Evolutionary conservation across 495 filamentous ascomycete genomes (phyloP).

Genomic region (Cercophora scortea): DNA sequence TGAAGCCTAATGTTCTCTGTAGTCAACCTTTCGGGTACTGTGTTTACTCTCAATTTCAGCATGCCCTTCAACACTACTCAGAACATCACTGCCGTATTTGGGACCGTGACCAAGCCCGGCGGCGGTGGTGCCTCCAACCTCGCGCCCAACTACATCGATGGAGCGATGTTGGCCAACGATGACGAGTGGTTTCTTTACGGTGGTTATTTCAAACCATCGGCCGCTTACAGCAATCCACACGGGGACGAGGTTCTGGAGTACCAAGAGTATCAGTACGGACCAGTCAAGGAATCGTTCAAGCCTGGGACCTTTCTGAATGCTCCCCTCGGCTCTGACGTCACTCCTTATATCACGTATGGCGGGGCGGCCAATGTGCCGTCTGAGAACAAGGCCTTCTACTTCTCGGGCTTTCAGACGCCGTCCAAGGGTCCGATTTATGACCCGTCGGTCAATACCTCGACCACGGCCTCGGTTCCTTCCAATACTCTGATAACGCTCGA

Average conservation of each 20-base stretch:
- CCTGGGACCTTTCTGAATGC: conserved; percentile 27
- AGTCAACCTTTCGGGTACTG: conserved; percentile 39
- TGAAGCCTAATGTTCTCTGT: neutral
- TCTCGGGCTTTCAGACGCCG: conserved; percentile 50
- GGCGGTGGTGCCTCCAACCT: conserved; percentile 44
- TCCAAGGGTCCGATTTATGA: conserved; percentile 40
- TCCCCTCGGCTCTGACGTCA: conserved; percentile 37
- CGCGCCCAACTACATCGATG: conserved; percentile 53
- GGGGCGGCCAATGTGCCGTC: conserved; percentile 58
- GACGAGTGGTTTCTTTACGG: conserved; percentile 50
- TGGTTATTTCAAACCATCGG: conserved; percentile 24
- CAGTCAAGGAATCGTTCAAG: conserved; percentile 27
- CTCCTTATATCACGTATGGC: conserved; percentile 57
- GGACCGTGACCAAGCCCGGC: conserved; percentile 31
- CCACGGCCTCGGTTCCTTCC: conserved; percentile 29
- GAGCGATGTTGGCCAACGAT: conserved; percentile 59
- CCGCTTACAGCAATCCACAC: conserved; percentile 19
- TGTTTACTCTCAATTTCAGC: conserved; percentile 53
- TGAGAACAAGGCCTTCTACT: conserved; percentile 67
- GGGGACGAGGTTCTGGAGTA: conserved; percentile 39
- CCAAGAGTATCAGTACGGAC: conserved; percentile 42
- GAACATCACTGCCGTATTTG: conserved; percentile 47
- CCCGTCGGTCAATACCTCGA: conserved; percentile 15
- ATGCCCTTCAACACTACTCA: conserved; percentile 45
- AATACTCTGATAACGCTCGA: conserved; percentile 54